These are phyloP conservation scores for Agrocybe praecox DNA, from an alignment of 768 basidiomycete genomes.

Conservation along the genomic window DNA sequence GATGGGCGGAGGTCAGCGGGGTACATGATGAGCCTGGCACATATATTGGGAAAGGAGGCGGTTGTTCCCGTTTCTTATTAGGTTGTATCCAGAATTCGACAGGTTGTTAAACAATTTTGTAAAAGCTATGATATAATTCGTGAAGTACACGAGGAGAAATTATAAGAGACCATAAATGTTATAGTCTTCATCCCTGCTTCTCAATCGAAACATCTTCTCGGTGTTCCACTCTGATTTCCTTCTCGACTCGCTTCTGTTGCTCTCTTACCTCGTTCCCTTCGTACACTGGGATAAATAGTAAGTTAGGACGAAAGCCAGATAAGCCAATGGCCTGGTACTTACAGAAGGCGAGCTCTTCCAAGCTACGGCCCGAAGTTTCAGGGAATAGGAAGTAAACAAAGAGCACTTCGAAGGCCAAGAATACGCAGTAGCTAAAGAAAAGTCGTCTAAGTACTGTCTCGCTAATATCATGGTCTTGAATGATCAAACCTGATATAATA, in stretches of 20 bases:
- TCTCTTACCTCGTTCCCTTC: slow-evolving; percentile 43
- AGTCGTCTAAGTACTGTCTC: background rate
- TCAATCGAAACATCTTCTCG: slow-evolving; percentile 9
- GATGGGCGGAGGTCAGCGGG: slow-evolving; percentile 4
- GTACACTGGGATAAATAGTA: slow-evolving; percentile 33
- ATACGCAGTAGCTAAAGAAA: slow-evolving; percentile 43
- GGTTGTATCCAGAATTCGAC: too few species aligned
- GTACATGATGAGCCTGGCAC: background rate
- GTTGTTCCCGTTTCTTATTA: too few species aligned
- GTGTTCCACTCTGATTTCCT: slow-evolving; percentile 34
- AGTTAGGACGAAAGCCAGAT: background rate
- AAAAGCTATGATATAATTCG: background rate
- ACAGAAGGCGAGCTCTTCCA: slow-evolving; percentile 66
- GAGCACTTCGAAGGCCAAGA: slow-evolving; percentile 52
- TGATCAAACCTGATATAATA: slow-evolving; percentile 51
- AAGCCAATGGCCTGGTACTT: slow-evolving; percentile 20
- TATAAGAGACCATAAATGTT: background rate
- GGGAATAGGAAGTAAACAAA: slow-evolving; percentile 67
- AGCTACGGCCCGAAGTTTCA: slow-evolving; percentile 53
- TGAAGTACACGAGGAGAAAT: background rate
- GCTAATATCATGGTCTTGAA: background rate
- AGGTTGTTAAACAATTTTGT: background rate
- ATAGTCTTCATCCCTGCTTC: slow-evolving; percentile 3
- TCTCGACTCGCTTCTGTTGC: slow-evolving; percentile 43
- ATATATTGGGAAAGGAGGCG: too few species aligned